These are phyloP conservation scores for Croton setiger DNA, from an alignment of 441 rosid genomes.

Conservation along the genomic window DNA sequence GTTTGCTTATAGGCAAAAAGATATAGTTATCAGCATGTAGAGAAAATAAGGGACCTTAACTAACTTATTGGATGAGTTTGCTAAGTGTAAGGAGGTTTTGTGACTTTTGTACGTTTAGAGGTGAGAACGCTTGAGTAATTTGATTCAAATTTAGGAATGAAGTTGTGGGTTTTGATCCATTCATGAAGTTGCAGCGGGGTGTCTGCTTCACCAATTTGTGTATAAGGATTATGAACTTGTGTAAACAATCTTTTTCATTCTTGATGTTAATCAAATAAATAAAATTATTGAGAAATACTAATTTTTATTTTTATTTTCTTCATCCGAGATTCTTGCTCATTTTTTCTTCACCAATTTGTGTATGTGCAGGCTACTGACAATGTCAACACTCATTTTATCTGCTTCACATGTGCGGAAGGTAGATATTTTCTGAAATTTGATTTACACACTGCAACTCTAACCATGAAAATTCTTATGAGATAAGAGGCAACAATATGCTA, in stretches of 20 bases:
- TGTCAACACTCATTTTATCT: constrained; percentile 73
- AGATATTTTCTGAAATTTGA: constrained; percentile 14
- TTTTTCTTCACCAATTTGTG: constrained; percentile 1
- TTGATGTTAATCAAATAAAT: not conserved
- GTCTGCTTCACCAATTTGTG: too few relatives aligned
- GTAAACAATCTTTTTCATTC: not conserved
- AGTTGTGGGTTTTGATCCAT: not conserved
- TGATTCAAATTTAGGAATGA: not conserved
- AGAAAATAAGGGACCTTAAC: not conserved
- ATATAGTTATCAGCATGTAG: not conserved
- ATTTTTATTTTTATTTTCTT: constrained; percentile 2
- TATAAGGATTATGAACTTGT: not conserved
- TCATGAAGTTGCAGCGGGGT: not conserved
- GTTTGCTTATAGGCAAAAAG: not conserved
- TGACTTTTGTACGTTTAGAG: not conserved
- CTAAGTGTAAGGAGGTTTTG: not conserved
- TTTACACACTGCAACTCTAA: constrained; percentile 5
- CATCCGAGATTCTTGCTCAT: not conserved
- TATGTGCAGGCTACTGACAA: constrained; percentile 63
- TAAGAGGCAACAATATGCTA: not conserved
- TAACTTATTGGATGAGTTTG: not conserved
- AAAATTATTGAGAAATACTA: not conserved
- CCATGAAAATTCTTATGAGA: not conserved
- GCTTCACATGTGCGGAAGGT: constrained; percentile 85
- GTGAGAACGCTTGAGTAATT: not conserved